Percentiles rank a stretch among this genome's conserved stretches.
phyloP scores from a whole-genome alignment of 352 stramenopile genomes.

The Globisporangium megalacanthum region DNA sequence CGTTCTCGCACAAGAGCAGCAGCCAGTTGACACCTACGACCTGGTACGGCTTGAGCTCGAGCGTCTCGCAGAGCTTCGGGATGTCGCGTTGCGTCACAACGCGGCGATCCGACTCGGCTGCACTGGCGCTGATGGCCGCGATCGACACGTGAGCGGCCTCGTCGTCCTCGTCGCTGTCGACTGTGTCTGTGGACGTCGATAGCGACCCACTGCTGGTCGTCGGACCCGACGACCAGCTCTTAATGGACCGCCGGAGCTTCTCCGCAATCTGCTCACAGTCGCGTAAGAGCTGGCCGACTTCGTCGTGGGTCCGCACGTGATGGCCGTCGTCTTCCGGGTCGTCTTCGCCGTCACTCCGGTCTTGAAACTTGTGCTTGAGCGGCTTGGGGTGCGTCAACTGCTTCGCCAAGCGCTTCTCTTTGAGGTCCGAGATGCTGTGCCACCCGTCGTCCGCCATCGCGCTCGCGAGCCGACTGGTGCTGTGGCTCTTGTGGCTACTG shows the following conservation, averaged over 20 bases:
- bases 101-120: conserved; percentile 19
- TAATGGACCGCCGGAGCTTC: conserved; percentile 57
- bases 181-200: conserved; percentile 27
- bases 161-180: conserved; percentile 28
- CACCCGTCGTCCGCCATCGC: conserved; percentile 4
- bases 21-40: conserved; percentile 83
- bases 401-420: conserved; percentile 9
- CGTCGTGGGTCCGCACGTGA: conserved; percentile 53
- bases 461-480: neutral
- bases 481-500: no score
- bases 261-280: conserved; percentile 59
- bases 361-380: conserved; percentile 3
- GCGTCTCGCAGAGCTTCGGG: conserved; percentile 50
- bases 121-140: conserved; percentile 29
- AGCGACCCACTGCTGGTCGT: conserved; percentile 15
- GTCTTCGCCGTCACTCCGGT: conserved; percentile 22
- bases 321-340: conserved; percentile 46
- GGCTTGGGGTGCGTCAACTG: neutral
- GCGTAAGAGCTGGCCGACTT: conserved; percentile 58
- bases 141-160: conserved; percentile 54
- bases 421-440: conserved; percentile 14
- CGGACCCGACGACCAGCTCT: conserved; percentile 43
- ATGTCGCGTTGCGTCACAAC: conserved; percentile 73
- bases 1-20: conserved; percentile 70
- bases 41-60: conserved; percentile 85